phyloP scores from a whole-genome alignment of 768 basidiomycete species.

The Pleurotus tuoliensis region DNA sequence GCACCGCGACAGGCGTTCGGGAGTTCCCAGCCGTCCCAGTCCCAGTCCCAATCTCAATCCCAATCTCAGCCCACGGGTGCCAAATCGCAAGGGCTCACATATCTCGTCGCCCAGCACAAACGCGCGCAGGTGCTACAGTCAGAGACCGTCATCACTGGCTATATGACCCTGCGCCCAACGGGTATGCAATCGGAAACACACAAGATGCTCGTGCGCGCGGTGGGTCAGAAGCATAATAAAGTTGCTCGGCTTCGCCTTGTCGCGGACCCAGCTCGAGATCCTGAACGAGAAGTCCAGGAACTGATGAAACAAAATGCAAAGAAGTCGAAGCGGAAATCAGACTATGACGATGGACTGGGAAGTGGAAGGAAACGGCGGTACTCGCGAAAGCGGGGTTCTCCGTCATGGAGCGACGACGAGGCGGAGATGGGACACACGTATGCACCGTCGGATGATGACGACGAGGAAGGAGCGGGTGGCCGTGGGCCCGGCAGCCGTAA shows the following conservation, averaged over 20 bases:
- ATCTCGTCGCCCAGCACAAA: slow-evolving; percentile 88
- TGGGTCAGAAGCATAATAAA: slow-evolving; percentile 82
- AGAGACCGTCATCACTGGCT: slow-evolving; percentile 78
- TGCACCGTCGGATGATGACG: slow-evolving; percentile 57
- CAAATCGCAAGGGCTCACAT: slow-evolving; percentile 75
- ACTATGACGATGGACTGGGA: slow-evolving; percentile 46
- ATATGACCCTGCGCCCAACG: slow-evolving; percentile 80
- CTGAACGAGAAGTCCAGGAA: slow-evolving; percentile 70
- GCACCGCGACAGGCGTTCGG: slow-evolving; percentile 56
- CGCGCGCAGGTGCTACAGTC: slow-evolving; percentile 83
- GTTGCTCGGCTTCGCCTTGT: slow-evolving; percentile 76
- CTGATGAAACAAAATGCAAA: slow-evolving; percentile 58
- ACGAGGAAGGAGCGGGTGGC: slow-evolving; percentile 34
- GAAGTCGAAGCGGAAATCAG: slow-evolving; percentile 58
- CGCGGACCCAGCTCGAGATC: slow-evolving; percentile 73
- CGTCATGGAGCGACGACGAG: slow-evolving; percentile 66
- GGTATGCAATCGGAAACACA: slow-evolving; percentile 91
- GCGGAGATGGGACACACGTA: slow-evolving; percentile 49
- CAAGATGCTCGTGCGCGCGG: slow-evolving; percentile 81
- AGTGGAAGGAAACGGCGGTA: slow-evolving; percentile 43
- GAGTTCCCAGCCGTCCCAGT: slow-evolving; percentile 23
- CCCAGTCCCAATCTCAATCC: slow-evolving; percentile 22
- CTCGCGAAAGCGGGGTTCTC: slow-evolving; percentile 36
- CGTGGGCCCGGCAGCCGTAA: slow-evolving; percentile 32
- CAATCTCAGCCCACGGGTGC: slow-evolving; percentile 23